phyloP scores from a whole-genome alignment of 2,329 filamentous ascomycete genomes.

The Pestalotiopsis sp. region DNA sequence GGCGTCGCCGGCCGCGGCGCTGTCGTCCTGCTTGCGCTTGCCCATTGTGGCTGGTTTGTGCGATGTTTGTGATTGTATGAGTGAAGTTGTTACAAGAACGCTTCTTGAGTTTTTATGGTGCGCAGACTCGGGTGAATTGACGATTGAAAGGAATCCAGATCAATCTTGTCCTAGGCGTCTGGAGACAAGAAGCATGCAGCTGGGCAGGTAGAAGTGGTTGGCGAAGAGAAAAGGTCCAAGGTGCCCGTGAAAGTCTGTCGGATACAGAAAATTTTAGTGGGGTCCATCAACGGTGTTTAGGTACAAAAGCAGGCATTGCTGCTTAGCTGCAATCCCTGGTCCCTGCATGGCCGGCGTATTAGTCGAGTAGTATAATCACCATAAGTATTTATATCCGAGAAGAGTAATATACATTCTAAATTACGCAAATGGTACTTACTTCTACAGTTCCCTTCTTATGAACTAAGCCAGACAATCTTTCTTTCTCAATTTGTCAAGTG shows the following conservation, averaged over 20 bases:
- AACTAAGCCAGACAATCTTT: too few relatives aligned
- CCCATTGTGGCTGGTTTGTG: not conserved
- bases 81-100: not conserved
- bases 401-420: not conserved
- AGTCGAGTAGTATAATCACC: not conserved
- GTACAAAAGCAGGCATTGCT: not conserved
- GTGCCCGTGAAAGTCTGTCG: not conserved
- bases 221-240: constrained; percentile 32
- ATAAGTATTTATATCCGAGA: too few relatives aligned
- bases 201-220: not conserved
- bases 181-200: not conserved
- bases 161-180: not conserved
- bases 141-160: constrained; percentile 6
- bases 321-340: not conserved
- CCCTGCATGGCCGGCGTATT: not conserved
- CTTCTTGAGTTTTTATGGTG: not conserved
- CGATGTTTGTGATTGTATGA: not conserved
- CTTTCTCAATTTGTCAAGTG: too few relatives aligned
- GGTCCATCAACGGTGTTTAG: constrained; percentile 31
- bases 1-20: constrained; percentile 17
- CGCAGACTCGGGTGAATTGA: not conserved
- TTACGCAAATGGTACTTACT: too few relatives aligned
- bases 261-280: constrained; percentile 50
- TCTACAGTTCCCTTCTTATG: too few relatives aligned
- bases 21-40: constrained; percentile 33